These are phyloP conservation scores for Tolypocladium nubicola DNA, from an alignment of 2,329 filamentous ascomycete species.

Conservation along the genomic window DNA sequence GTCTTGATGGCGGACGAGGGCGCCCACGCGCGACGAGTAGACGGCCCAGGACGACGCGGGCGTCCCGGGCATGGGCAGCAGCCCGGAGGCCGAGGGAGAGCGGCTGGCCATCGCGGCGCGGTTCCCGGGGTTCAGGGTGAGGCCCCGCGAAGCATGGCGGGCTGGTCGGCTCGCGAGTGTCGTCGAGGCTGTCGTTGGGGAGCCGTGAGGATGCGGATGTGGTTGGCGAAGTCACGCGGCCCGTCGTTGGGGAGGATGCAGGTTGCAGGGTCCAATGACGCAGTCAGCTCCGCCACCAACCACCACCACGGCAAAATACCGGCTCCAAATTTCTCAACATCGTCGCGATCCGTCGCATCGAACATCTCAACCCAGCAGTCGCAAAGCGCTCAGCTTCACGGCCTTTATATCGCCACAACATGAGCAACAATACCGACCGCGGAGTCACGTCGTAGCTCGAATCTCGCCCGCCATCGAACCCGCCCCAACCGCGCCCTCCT, in stretches of 20 bases:
- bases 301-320: slow-evolving; percentile 4
- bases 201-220: background rate
- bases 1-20: slow-evolving; percentile 57
- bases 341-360: background rate
- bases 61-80: slow-evolving; percentile 47
- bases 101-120: slow-evolving; percentile 20
- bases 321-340: slow-evolving; percentile 3
- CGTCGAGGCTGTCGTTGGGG: background rate
- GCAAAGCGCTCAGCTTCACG: background rate
- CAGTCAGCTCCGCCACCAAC: too few species aligned
- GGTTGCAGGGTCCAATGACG: too few species aligned
- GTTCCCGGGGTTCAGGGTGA: background rate
- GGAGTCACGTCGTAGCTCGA: background rate
- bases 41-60: slow-evolving; percentile 61
- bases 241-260: background rate
- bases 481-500: background rate
- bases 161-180: background rate
- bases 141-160: background rate
- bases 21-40: slow-evolving; percentile 55
- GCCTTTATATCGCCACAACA: background rate
- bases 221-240: background rate
- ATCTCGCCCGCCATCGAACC: background rate
- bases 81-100: slow-evolving; percentile 30
- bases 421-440: too few species aligned
- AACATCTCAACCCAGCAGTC: background rate